Evolutionary conservation across 2,329 filamentous ascomycete species (phyloP), one percentile per base, ranked within the genome.

Genomic region (Penicillium freii): DNA sequence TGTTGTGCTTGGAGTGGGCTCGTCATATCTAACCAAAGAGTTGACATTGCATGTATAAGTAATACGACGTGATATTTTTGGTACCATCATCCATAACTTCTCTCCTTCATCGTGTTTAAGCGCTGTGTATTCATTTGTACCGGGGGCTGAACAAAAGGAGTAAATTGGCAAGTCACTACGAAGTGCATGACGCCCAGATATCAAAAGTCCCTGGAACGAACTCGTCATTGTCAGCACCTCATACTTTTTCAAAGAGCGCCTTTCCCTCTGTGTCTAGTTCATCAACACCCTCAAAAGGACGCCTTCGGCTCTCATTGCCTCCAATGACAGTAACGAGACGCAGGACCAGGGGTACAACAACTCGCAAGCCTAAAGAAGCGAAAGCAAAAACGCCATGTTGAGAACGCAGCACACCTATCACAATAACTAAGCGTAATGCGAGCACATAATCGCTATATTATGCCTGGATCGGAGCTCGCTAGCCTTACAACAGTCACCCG

Each of bases 41-140:
- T 46, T 46, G 3, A 19, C 5, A 44, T 43, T 51, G 45, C 40
- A 51, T 58, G 52, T 58, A 56, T 47, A 50, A 56, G 15, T 51
- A 56, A 51, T 50, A 47, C 39, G 25, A 50, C 10, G 5, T 57
- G 34, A 51, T 49, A 48, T 29, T 36, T 38, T 33, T 5, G 31
- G 27, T 11, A 5, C 25, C 19, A 42, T 47, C 13, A 21, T 42
- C n/a, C 25, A 21, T 34, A 2, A 25, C 8, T 27, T 27, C 17
- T 11, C 19, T 21, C 9, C 7, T 40, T 17, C 8, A n/a, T 40
- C 2, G 1, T 9, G n/a, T 15, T 25, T 15, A 19, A 17, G 21
- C 8, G 8, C 19, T 19, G 15, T 40, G 5, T 27, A 4, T 36
- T 11, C 3, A 29, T 31, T 29, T 33, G 8, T 11, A 4, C n/a